Evolutionary conservation across 495 filamentous ascomycete species (phyloP), one percentile per base, ranked within the genome.

Genomic region (Cladorrhinum samala): DNA sequence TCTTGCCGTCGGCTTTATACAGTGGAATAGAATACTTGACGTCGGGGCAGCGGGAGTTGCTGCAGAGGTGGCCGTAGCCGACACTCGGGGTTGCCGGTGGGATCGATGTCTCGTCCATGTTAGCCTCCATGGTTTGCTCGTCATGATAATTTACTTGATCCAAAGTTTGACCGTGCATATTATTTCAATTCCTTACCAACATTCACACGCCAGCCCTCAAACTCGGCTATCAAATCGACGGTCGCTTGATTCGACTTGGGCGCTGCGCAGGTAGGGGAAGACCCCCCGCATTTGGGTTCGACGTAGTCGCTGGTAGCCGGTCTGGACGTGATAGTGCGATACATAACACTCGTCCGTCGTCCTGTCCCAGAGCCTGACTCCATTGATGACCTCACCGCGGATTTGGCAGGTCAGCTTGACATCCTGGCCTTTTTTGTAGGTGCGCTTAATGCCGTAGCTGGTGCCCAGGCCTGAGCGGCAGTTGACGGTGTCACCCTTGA

Each of bases 51-150:
- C 57, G 57, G 13, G 56, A 49, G 9, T 67, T 66, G 46, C 52
- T 33, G 66, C 75, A 80, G 13, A 76, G 68, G 56, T 80, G 77
- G 42, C 77, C 77, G 55, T 78, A 80, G 25, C 77, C 77, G 16
- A 80, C 66, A 24, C 74, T 80, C 0, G 74, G n/a, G 72, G 38
- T 74, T 61, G 25, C 73, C 73, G 51, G 67, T 69, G 13, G 72
- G 69, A 49, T 80, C 74, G 24, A 61, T 64, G 46, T 67, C 67
- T 62, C 21, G 17, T 1, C 4, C n/a, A 18, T 2, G 27, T 47
- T 53, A 25, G 43, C 17, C 14, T 33, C 16, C 9, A 16, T 14
- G 27, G n/a, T n/a, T n/a, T n/a, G n/a, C n/a, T n/a, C n/a, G 47
- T 27, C 33, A 50, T 27, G 39, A 33, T 18, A n/a, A 30, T 19